phyloP scores from a whole-genome alignment of 169 alveolate species.

The Plasmodium coatneyi region DNA sequence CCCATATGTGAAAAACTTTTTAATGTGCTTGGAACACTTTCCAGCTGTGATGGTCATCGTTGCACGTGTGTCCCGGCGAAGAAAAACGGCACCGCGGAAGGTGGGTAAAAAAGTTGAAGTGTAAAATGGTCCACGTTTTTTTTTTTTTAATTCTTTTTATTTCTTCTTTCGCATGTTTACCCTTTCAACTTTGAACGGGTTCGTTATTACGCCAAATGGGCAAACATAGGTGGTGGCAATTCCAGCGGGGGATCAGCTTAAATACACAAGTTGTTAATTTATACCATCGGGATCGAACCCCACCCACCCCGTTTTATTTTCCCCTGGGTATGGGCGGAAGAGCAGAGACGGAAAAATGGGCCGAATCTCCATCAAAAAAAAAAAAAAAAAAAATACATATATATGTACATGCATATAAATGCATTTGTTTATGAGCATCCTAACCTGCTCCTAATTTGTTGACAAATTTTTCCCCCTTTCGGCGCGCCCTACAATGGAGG shows the following conservation, averaged over 20 bases:
- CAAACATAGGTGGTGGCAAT: neutral
- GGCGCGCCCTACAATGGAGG: neutral
- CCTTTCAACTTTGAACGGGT: neutral
- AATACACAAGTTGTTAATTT: neutral
- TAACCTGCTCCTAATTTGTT: neutral
- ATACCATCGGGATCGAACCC: neutral
- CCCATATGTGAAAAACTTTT: slow-evolving; percentile 49
- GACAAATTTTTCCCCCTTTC: neutral
- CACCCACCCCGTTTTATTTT: neutral
- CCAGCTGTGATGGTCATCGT: slow-evolving; percentile 56
- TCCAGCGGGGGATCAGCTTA: neutral
- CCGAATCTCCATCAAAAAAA: neutral
- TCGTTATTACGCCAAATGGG: neutral
- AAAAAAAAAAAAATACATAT: neutral
- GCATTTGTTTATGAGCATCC: neutral
- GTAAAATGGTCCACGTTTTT: neutral
- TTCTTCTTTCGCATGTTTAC: neutral
- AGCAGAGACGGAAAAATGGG: neutral
- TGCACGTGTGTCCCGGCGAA: neutral
- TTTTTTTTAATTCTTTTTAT: no score
- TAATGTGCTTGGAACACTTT: slow-evolving; percentile 48
- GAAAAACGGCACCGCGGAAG: neutral
- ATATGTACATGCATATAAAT: neutral
- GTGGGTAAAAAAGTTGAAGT: neutral
- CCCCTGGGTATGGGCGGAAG: neutral